Conservation (phyloP, 345 rosid species). For the Turnera subulata region DNA sequence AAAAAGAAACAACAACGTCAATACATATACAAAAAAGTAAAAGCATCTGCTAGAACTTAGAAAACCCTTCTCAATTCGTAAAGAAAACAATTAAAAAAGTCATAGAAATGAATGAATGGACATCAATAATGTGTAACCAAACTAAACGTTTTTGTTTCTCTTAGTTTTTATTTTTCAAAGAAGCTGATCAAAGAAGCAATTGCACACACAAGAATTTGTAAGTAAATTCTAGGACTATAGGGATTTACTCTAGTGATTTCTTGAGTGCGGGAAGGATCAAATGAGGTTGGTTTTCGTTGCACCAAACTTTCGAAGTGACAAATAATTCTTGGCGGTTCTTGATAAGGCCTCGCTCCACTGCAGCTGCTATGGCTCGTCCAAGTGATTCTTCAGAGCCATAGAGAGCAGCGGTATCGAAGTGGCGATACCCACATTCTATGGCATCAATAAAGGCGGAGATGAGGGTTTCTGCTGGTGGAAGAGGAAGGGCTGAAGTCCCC, state of each 20-base stretch:
- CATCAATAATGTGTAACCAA: too few species aligned
- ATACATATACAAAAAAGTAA: not conserved
- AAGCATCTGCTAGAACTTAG: not conserved
- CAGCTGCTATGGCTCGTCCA: not conserved
- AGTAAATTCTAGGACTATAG: too few species aligned
- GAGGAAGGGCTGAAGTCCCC: too few species aligned
- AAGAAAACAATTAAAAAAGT: too few species aligned
- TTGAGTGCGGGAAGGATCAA: constrained; percentile 7
- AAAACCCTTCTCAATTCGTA: too few species aligned
- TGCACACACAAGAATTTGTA: not conserved
- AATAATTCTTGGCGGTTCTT: not conserved
- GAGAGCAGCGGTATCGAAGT: not conserved
- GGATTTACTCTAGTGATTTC: not conserved
- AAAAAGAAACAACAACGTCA: too few species aligned
- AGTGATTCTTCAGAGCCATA: not conserved
- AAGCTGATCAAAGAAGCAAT: not conserved
- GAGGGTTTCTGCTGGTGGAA: not conserved
- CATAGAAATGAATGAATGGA: not conserved
- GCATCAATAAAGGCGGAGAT: not conserved
- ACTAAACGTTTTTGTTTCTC: not conserved
- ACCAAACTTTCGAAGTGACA: constrained; percentile 17
- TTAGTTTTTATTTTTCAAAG: not conserved
- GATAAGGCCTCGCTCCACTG: not conserved
- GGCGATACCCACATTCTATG: not conserved
- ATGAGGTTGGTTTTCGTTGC: constrained; percentile 2